Conservation (phyloP, 208 protist species). For the Wallacemonas sp. region DNA sequence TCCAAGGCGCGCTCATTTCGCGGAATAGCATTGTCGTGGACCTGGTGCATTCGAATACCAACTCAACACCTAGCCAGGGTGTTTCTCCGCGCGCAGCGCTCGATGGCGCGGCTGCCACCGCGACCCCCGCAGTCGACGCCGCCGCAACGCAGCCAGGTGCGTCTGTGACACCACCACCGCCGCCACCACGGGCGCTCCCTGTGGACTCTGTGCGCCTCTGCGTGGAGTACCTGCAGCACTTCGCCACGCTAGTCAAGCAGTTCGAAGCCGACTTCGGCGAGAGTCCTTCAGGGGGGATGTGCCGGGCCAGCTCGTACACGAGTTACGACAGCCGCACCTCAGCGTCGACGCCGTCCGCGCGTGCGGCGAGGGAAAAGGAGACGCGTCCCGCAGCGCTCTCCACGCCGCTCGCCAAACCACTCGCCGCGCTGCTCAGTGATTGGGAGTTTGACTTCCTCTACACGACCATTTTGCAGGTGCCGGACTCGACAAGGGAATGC, state of each 20-base stretch:
- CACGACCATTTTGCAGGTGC: conserved; percentile 37
- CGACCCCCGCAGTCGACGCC: neutral
- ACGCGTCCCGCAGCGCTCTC: conserved; percentile 31
- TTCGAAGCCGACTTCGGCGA: conserved; percentile 9
- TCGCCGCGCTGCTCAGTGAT: conserved; percentile 39
- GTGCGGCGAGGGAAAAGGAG: conserved; percentile 4
- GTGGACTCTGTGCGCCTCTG: conserved; percentile 22
- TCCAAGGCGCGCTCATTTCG: conserved; percentile 10
- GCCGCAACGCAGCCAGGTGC: too few relatives aligned
- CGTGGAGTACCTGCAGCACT: conserved; percentile 43
- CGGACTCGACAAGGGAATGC: conserved; percentile 18
- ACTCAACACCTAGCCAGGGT: neutral
- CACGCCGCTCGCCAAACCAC: conserved; percentile 47
- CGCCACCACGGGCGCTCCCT: neutral
- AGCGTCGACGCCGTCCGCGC: neutral
- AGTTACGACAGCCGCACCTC: conserved; percentile 3
- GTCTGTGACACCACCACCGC: neutral
- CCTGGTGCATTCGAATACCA: conserved; percentile 2
- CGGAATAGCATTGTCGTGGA: conserved; percentile 11
- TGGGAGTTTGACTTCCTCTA: conserved; percentile 77
- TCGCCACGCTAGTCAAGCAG: conserved; percentile 10
- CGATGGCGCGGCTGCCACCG: neutral
- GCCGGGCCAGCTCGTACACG: neutral
- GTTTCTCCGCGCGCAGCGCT: neutral
- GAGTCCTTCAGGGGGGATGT: neutral